These are phyloP conservation scores for Aspergillus sp. DNA, from an alignment of 2,329 filamentous ascomycete species.

Conservation along the genomic window DNA sequence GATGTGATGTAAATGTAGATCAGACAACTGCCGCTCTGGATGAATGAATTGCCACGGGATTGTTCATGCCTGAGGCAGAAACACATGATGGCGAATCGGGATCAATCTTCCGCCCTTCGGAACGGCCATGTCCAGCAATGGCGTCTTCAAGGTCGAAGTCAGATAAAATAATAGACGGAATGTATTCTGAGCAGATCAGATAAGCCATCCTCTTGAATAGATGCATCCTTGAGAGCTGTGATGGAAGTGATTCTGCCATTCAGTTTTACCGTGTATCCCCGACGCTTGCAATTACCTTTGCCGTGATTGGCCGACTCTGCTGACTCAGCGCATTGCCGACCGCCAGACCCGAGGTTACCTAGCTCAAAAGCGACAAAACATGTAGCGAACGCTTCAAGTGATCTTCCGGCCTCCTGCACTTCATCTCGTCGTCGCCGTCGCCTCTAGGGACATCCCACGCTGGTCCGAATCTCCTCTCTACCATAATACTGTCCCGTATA, in stretches of 20 bases:
- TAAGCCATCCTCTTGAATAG: background rate
- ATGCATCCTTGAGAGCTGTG: background rate
- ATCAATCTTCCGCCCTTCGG: background rate
- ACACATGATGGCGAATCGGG: background rate
- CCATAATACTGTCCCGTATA: background rate
- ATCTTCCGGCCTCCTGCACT: too few species aligned
- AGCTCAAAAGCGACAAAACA: too few species aligned
- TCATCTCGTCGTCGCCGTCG: background rate
- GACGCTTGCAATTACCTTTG: constrained; percentile 32
- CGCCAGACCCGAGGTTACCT: constrained; percentile 33
- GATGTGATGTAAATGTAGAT: background rate
- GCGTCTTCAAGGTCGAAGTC: too few species aligned
- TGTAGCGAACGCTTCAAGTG: too few species aligned
- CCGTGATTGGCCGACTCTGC: constrained; percentile 23
- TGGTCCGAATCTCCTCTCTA: background rate
- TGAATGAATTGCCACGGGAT: background rate
- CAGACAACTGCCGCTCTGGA: background rate
- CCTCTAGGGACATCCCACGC: background rate
- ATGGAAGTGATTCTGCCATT: background rate
- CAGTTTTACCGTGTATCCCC: constrained; percentile 29
- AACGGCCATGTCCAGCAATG: background rate
- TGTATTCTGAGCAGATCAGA: too few species aligned
- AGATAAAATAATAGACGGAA: background rate
- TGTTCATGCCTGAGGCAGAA: background rate
- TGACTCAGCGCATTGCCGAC: constrained; percentile 29